phyloP scores from a whole-genome alignment of 2,329 filamentous ascomycete genomes.

The Graphiopsis chlorocephala region DNA sequence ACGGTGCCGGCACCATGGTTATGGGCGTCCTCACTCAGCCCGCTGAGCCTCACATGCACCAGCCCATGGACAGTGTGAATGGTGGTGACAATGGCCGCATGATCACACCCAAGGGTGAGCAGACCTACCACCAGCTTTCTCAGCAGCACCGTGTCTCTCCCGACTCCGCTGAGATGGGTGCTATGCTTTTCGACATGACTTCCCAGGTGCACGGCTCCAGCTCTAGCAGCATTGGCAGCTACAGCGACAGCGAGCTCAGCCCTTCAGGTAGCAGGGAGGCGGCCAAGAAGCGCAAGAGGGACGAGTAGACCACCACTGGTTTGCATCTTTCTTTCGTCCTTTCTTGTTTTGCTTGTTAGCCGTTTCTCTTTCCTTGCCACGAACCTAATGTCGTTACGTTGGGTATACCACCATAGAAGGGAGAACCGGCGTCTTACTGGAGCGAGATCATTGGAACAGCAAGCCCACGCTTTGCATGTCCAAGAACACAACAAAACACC shows the following conservation, averaged over 20 bases:
- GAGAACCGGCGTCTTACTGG: conserved; percentile 14
- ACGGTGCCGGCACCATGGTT: conserved; percentile 83
- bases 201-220: conserved; percentile 69
- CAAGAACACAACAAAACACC: conserved; percentile 5
- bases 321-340: conserved; percentile 1
- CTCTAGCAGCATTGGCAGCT: conserved; percentile 39
- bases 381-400: conserved; percentile 24
- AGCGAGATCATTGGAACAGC: conserved; percentile 3
- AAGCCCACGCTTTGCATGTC: conserved; percentile 8
- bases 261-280: conserved; percentile 35
- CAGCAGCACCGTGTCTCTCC: conserved; percentile 31
- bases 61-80: conserved; percentile 34
- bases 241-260: conserved; percentile 27
- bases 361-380: conserved; percentile 15
- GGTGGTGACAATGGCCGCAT: conserved; percentile 34
- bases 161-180: conserved; percentile 67
- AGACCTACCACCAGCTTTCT: conserved; percentile 24
- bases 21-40: conserved; percentile 69
- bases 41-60: conserved; percentile 29
- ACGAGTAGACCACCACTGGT: conserved; percentile 33
- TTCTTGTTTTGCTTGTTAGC: conserved; percentile 14
- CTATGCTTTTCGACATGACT: conserved; percentile 73
- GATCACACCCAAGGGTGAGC: conserved; percentile 35
- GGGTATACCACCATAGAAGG: conserved; percentile 15
- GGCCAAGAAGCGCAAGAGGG: conserved; percentile 45